A percentile compares a stretch with the other conserved stretches of the same genome.
Conservation (phyloP, 495 filamentous ascomycete genomes). For the Neohortaea acidophila region DNA sequence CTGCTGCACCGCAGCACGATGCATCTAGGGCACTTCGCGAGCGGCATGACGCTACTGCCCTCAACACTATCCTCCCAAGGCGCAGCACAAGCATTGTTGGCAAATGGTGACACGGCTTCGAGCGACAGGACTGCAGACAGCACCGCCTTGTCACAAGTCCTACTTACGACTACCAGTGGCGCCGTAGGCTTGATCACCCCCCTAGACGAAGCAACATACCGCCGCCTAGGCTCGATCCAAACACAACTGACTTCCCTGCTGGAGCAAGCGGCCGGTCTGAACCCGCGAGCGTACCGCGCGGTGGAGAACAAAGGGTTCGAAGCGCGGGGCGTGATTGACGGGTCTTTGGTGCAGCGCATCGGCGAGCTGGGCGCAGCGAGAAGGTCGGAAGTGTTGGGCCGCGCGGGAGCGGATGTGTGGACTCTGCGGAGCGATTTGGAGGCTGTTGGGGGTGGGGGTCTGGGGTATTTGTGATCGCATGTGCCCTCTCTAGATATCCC, state of each 20-base stretch:
- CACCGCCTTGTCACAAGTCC: slow-evolving; percentile 42
- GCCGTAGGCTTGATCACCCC: slow-evolving; percentile 60
- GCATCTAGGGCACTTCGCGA: slow-evolving; percentile 64
- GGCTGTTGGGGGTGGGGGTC: slow-evolving; percentile 43
- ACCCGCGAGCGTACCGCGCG: slow-evolving; percentile 60
- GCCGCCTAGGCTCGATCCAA: slow-evolving; percentile 66
- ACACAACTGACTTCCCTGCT: slow-evolving; percentile 62
- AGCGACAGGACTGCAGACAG: slow-evolving; percentile 29
- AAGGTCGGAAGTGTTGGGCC: slow-evolving; percentile 47
- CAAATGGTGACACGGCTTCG: slow-evolving; percentile 24
- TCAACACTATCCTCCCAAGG: slow-evolving; percentile 34
- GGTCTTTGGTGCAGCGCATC: slow-evolving; percentile 46
- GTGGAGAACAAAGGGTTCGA: slow-evolving; percentile 30
- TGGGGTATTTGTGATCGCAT: slow-evolving; percentile 32
- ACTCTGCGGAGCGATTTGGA: slow-evolving; percentile 45
- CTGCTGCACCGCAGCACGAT: slow-evolving; percentile 78
- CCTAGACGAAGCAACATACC: slow-evolving; percentile 65
- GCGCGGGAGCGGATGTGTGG: slow-evolving; percentile 37
- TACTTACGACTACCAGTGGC: slow-evolving; percentile 59
- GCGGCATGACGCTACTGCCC: slow-evolving; percentile 60
- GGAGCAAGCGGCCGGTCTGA: slow-evolving; percentile 62
- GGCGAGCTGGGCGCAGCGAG: slow-evolving; percentile 52
- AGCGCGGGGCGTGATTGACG: slow-evolving; percentile 47
- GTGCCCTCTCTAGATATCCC: not conserved
- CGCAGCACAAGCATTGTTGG: slow-evolving; percentile 16